Evolutionary conservation across 208 protist species (phyloP).

Genomic region (Crithidia sp.): DNA sequence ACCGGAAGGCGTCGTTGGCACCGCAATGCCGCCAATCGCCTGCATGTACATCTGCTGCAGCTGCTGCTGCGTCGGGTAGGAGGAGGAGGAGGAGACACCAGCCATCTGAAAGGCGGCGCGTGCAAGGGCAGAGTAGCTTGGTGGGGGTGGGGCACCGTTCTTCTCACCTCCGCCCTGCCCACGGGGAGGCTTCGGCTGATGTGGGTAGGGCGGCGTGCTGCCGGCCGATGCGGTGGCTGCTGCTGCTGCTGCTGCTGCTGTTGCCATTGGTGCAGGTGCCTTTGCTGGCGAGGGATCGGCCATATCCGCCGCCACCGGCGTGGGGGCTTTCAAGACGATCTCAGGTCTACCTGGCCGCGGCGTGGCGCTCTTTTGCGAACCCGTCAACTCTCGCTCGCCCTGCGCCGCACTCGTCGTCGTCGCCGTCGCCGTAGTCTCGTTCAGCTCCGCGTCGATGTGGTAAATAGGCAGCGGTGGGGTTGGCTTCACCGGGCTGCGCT

Average conservation of each 20-base stretch:
- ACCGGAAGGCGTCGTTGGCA: slow-evolving; percentile 6
- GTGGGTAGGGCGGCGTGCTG: neutral
- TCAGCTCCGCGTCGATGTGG: too few species aligned
- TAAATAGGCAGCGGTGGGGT: too few species aligned
- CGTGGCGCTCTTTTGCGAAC: too few species aligned
- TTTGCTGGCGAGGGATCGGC: neutral
- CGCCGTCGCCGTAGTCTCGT: neutral
- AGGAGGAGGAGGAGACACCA: neutral
- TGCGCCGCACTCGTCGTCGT: neutral
- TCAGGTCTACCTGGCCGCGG: too few species aligned
- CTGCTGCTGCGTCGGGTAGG: neutral
- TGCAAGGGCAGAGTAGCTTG: slow-evolving; percentile 8
- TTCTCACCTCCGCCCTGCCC: too few species aligned
- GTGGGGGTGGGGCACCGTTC: neutral
- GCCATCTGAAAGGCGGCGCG: neutral
- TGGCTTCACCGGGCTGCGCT: slow-evolving; percentile 6
- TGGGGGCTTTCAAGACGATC: neutral
- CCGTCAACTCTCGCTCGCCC: neutral
- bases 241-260: slow-evolving; percentile 12
- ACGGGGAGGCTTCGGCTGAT: neutral
- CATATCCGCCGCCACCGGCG: neutral
- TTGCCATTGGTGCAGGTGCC: neutral
- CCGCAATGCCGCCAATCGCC: slow-evolving; percentile 6
- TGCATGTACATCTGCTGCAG: slow-evolving; percentile 12
- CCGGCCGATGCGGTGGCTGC: neutral